Conservation (phyloP, 1,139 yeast genomes). For the Pichia sp. region DNA sequence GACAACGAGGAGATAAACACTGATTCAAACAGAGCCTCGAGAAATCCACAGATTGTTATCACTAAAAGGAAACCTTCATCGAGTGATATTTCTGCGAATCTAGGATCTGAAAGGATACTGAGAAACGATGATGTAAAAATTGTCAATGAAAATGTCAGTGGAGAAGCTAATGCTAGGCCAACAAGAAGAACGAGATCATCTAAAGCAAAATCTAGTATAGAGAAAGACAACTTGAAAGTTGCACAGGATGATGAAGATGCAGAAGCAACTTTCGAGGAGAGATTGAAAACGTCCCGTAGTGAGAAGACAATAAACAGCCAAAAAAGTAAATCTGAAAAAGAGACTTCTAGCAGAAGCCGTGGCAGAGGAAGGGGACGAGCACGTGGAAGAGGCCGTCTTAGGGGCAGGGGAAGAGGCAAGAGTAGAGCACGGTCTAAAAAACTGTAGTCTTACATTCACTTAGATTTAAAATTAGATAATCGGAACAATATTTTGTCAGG, state of each 20-base stretch:
- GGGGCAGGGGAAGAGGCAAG: conserved; percentile 11
- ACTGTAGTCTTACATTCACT: neutral
- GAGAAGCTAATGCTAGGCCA: neutral
- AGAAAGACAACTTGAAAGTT: neutral
- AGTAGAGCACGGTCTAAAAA: conserved; percentile 4
- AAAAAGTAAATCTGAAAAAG: neutral
- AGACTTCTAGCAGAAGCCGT: neutral
- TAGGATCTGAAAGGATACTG: conserved; percentile 1
- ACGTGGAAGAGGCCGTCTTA: conserved; percentile 13
- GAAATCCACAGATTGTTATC: neutral
- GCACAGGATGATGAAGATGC: neutral
- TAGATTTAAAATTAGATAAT: neutral
- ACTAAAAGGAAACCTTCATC: conserved; percentile 1
- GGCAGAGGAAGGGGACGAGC: conserved; percentile 10
- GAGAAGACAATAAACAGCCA: neutral
- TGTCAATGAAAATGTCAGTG: neutral
- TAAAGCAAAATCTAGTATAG: neutral
- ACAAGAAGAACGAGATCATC: neutral
- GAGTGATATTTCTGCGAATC: neutral
- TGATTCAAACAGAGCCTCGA: neutral
- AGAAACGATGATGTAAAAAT: conserved; percentile 1
- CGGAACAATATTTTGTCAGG: neutral
- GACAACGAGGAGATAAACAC: neutral
- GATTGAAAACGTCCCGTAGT: neutral
- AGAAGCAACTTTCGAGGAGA: conserved; percentile 7